These are phyloP conservation scores for Pseudovirgaria hyperparasitica DNA, from an alignment of 2,329 filamentous ascomycete species.

Conservation along the genomic window DNA sequence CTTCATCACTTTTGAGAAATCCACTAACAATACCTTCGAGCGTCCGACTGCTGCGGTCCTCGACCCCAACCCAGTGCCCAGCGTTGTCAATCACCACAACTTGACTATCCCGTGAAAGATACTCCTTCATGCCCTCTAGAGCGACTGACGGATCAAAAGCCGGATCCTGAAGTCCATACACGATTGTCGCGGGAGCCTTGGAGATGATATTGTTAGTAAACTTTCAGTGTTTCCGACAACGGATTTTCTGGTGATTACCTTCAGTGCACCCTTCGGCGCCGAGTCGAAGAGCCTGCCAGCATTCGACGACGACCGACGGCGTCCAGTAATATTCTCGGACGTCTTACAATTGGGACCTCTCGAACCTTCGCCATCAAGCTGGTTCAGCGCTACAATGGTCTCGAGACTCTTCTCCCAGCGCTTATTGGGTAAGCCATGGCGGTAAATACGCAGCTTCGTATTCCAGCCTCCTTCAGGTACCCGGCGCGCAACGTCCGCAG, in stretches of 20 bases:
- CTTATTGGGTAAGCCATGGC: constrained; percentile 32
- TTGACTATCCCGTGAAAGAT: constrained; percentile 36
- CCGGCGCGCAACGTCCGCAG: constrained; percentile 26
- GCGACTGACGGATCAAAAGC: constrained; percentile 37
- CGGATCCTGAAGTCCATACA: constrained; percentile 40
- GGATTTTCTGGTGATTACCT: too few relatives aligned
- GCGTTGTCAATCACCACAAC: constrained; percentile 35
- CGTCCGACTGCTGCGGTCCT: constrained; percentile 29
- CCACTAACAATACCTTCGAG: constrained; percentile 26
- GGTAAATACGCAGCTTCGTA: constrained; percentile 41
- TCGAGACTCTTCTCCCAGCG: constrained; percentile 41
- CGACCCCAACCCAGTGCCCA: constrained; percentile 42
- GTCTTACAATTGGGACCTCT: too few relatives aligned
- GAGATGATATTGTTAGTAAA: too few relatives aligned
- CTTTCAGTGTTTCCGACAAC: too few relatives aligned
- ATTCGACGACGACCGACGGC: constrained; percentile 6
- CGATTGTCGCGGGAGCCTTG: constrained; percentile 38
- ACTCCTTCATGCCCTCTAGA: constrained; percentile 40
- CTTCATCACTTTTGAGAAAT: constrained; percentile 15
- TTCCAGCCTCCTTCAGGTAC: constrained; percentile 32
- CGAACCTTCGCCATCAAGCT: constrained; percentile 22
- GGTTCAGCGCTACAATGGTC: constrained; percentile 34
- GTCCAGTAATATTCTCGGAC: too few relatives aligned
- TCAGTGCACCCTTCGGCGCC: constrained; percentile 32
- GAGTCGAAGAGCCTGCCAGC: constrained; percentile 32